Evolutionary conservation across 148 eudicot species (phyloP).

Genomic region (Heliamphora exappendiculata): DNA sequence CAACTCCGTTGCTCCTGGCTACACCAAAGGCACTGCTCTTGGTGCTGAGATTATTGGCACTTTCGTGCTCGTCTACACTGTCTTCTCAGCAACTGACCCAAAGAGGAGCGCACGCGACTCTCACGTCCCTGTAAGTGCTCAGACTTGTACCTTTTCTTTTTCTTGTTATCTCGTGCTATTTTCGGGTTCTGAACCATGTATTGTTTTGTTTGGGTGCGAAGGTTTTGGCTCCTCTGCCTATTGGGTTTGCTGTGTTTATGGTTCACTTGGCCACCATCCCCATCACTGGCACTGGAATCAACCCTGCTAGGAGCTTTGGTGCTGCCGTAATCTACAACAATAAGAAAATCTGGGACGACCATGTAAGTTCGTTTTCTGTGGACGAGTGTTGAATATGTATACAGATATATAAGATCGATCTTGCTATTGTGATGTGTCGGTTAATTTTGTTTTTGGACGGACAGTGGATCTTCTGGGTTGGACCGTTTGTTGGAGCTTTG

Average conservation of each 20-base stretch:
- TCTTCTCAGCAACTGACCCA: conserved; percentile 37
- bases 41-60: too few species aligned
- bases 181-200: neutral
- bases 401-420: neutral
- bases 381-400: neutral
- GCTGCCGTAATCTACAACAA: conserved; percentile 56
- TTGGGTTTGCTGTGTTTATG: conserved; percentile 72
- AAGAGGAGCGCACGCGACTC: conserved; percentile 37
- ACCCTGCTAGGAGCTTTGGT: conserved; percentile 74
- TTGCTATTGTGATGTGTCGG: neutral
- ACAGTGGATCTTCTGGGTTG: conserved; percentile 82
- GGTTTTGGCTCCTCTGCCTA: conserved; percentile 63
- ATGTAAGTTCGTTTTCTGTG: conserved; percentile 22
- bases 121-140: conserved; percentile 28
- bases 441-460: neutral
- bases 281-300: conserved; percentile 67
- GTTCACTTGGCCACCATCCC: conserved; percentile 75
- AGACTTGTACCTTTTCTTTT: neutral
- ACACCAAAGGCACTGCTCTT: conserved; percentile 27
- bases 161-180: neutral
- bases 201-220: neutral
- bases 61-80: too few species aligned
- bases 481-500: conserved; percentile 62
- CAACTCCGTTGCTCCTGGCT: conserved; percentile 23
- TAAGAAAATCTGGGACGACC: conserved; percentile 55